Base-by-base conservation (phyloP, 1,284 basidiomycete genomes). In the Rhizopogon parksii region DNA sequence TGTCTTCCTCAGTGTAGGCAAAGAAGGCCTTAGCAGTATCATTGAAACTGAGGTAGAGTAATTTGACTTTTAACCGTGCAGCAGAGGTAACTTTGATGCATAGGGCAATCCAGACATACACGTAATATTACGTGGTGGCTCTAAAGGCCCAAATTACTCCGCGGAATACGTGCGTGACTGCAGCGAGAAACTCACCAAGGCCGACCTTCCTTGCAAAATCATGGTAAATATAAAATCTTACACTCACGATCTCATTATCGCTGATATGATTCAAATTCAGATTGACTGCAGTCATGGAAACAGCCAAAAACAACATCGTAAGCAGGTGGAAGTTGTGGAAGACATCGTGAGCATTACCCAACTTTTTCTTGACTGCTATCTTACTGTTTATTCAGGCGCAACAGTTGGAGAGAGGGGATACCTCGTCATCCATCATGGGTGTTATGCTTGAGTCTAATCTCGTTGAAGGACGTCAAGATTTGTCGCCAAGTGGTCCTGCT, bases 401-500 rank as follows among this genome's bases (percentile, higher is more conserved):
- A 39, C 88, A 93, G 74, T 71, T 91, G 17, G 77, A 85, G 55
- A 78, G 76, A 2, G 73, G 75, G 35, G 84, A 91, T 49, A 92
- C 90, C 0, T 76, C 82, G 1, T 65, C 76, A 19, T 79, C 82
- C 64, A 92, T 99, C 59, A 88, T 96, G 79, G 95, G 95, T 53
- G 93, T 96, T 54, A 99, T 99, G 96, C 79, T 98, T 56, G 96
- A 99, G 70, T 91, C 88, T 45, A 95, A 99, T 69, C 77, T 98
- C 52, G 80, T 90, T 43, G 95, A 93, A 64, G 88, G 89, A 25
- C 82, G 89, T 36, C 94, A 97, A 69, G 84, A 91, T 59, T 88
- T 96, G 53, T 87, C 92, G 6, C 63, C 80, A 1, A 79, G 81
- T 36, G 93, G 93, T 2, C 85, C 86, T 1, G 71, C 78, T 4